A percentile compares a stretch with the other conserved stretches of the same genome.
phyloP scores from a whole-genome alignment of 2,329 filamentous ascomycete species.

The Ceratocystis papillata region DNA sequence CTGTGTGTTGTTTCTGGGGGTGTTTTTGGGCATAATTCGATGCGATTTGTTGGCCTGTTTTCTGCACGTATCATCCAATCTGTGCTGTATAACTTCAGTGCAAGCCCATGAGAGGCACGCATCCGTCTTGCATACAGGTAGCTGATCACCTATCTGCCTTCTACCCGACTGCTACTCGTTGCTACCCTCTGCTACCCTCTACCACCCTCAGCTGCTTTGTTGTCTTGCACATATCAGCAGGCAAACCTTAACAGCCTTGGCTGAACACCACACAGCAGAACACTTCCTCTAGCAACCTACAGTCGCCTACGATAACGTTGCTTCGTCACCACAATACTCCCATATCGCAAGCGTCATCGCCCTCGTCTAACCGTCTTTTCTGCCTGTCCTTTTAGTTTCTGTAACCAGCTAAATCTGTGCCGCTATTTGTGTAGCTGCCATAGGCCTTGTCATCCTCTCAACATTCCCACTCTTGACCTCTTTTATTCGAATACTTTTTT shows the following conservation, averaged over 20 bases:
- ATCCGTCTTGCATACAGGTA: background rate
- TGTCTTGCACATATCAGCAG: background rate
- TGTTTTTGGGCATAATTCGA: background rate
- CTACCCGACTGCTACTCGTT: background rate
- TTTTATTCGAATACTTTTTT: background rate
- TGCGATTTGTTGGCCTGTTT: background rate
- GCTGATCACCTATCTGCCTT: background rate
- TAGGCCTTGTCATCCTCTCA: background rate
- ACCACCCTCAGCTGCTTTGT: background rate
- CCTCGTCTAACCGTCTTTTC: background rate
- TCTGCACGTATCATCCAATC: background rate
- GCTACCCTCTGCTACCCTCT: background rate
- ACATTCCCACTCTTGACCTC: background rate
- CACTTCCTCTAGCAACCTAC: no score
- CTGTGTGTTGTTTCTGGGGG: background rate
- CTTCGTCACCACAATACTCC: background rate
- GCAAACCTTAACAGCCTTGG: background rate
- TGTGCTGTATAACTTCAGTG: background rate
- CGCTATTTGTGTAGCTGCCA: background rate
- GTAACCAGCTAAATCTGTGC: background rate
- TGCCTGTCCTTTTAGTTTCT: background rate
- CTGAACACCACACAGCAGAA: background rate
- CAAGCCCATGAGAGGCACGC: slow-evolving; percentile 5
- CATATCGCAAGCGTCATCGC: background rate
- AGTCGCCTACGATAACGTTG: background rate